Evolutionary conservation across 1,284 basidiomycete genomes (phyloP).

Genomic region (Boletus coffeatus): DNA sequence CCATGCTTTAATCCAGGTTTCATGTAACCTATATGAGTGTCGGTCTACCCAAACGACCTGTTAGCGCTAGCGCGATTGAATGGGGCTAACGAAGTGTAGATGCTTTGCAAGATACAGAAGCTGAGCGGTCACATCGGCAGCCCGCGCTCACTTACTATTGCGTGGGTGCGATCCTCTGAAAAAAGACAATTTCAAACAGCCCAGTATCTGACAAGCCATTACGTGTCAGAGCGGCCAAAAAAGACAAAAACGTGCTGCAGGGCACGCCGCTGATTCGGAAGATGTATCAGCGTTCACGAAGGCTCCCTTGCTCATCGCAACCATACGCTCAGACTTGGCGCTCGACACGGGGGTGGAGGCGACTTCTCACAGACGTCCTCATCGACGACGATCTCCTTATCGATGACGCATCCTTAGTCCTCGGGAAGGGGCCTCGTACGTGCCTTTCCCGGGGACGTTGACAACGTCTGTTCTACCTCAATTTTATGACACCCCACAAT

Average conservation of each 20-base stretch:
- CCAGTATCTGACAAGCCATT: constrained; percentile 13
- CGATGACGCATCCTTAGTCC: constrained; percentile 42
- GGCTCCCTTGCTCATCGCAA: constrained; percentile 10
- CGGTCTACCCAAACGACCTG: constrained; percentile 56
- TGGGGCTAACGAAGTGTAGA: constrained; percentile 64
- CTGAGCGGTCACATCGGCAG: constrained; percentile 76
- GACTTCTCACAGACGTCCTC: constrained; percentile 12
- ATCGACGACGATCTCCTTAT: constrained; percentile 4
- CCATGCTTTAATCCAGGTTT: constrained; percentile 1
- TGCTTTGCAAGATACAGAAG: constrained; percentile 61
- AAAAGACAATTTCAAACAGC: constrained; percentile 19
- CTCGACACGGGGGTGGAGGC: constrained; percentile 22
- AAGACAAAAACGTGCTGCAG: constrained; percentile 32
- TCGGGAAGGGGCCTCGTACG: constrained; percentile 32
- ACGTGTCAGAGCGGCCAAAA: constrained; percentile 36
- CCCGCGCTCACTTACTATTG: constrained; percentile 67
- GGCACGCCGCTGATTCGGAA: constrained; percentile 30
- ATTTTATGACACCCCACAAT: constrained; percentile 50
- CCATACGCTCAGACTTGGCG: constrained; percentile 28
- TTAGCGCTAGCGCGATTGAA: constrained; percentile 41
- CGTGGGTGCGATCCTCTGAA: constrained; percentile 54
- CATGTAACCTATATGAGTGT: constrained; percentile 35
- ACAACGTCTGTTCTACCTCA: constrained; percentile 65
- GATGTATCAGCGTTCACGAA: constrained; percentile 24
- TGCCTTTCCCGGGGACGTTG: constrained; percentile 39